Conservation (phyloP, 768 basidiomycete species). For the Mycena vitilis region DNA sequence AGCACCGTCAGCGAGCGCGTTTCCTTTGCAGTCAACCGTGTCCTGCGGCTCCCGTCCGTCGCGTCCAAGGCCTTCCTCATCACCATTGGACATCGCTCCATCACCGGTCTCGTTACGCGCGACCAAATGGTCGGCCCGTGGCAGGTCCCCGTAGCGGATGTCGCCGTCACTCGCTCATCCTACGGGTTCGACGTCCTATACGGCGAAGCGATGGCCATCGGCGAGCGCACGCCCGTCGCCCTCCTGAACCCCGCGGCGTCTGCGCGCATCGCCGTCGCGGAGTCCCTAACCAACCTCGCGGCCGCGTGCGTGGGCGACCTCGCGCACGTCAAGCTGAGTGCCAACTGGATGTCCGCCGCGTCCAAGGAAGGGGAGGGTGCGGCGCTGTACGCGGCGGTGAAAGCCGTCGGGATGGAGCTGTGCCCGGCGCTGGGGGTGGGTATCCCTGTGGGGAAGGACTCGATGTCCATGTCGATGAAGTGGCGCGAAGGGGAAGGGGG, state of each 20-base stretch:
- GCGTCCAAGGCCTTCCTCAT: constrained; percentile 98
- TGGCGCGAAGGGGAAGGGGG: constrained; percentile 74
- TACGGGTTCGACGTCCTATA: constrained; percentile 88
- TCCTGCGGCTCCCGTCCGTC: constrained; percentile 91
- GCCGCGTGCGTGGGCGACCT: constrained; percentile 82
- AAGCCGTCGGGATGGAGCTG: constrained; percentile 91
- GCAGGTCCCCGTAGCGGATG: constrained; percentile 98
- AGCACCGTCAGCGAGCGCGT: constrained; percentile 60
- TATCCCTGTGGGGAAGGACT: constrained; percentile 99
- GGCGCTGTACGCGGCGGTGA: constrained; percentile 88
- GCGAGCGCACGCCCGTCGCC: constrained; percentile 94
- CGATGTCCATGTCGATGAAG: constrained; percentile 99
- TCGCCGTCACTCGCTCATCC: constrained; percentile 93
- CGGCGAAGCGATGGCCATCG: constrained; percentile 99
- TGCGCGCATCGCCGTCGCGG: constrained; percentile 95
- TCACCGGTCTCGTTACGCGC: constrained; percentile 93
- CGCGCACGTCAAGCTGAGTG: constrained; percentile 89
- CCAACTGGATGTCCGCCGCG: constrained; percentile 99
- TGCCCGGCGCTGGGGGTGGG: constrained; percentile 94
- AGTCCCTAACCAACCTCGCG: constrained; percentile 90
- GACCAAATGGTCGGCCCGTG: constrained; percentile 99
- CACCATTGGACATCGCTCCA: constrained; percentile 95
- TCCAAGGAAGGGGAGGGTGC: constrained; percentile 90
- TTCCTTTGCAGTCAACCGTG: constrained; percentile 75
- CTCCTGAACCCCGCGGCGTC: constrained; percentile 90